Conservation (phyloP, 2,329 filamentous ascomycete species). For the Alternaria brassicae region DNA sequence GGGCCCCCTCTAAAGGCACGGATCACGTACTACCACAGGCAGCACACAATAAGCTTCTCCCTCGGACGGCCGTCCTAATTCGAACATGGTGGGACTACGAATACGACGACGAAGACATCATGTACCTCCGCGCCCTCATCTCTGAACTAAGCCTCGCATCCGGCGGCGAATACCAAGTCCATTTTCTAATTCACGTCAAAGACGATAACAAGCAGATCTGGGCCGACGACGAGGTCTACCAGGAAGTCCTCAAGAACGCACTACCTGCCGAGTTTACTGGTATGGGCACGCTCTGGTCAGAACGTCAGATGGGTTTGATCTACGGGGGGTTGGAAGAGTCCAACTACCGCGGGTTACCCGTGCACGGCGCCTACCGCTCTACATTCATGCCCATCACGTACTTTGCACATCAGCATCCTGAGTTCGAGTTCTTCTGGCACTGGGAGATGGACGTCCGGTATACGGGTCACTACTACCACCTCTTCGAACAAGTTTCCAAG, state of each 20-base stretch:
- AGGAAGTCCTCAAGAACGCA: conserved; percentile 64
- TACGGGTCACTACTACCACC: conserved; percentile 85
- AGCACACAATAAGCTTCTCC: conserved; percentile 49
- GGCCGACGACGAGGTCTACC: conserved; percentile 76
- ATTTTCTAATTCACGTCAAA: conserved; percentile 85
- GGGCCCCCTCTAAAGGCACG: conserved; percentile 18
- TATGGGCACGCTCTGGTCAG: conserved; percentile 62
- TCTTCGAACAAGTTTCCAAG: conserved; percentile 70
- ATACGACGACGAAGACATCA: conserved; percentile 80
- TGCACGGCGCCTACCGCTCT: conserved; percentile 73
- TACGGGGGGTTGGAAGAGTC: conserved; percentile 60
- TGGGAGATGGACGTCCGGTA: conserved; percentile 96
- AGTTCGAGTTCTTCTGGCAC: conserved; percentile 92
- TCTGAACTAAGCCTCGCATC: conserved; percentile 78
- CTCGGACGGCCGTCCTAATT: conserved; percentile 79
- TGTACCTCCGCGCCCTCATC: conserved; percentile 82
- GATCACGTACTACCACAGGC: conserved; percentile 30
- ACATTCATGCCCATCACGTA: conserved; percentile 94
- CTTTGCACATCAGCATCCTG: conserved; percentile 85
- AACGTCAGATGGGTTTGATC: conserved; percentile 62
- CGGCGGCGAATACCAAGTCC: conserved; percentile 81
- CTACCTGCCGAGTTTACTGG: conserved; percentile 59
- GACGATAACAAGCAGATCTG: conserved; percentile 81
- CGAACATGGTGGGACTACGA: conserved; percentile 81
- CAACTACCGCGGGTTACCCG: conserved; percentile 66